A percentile compares a stretch with the other conserved stretches of the same genome.
These are phyloP conservation scores for Heliophila coronopifolia DNA, from an alignment of 441 rosid species.

Conservation along the genomic window DNA sequence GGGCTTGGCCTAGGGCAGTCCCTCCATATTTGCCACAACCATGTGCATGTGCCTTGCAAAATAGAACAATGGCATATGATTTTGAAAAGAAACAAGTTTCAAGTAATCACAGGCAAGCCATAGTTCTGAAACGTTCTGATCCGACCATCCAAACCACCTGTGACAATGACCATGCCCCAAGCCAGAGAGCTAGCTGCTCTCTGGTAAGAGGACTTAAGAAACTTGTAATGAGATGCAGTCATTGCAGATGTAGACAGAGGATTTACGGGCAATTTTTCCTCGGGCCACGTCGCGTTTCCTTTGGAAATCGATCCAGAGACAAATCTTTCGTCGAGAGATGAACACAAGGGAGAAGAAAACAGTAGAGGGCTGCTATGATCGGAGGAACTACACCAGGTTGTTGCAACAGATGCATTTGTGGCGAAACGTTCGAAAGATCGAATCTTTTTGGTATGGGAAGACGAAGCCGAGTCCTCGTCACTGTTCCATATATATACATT, in stretches of 20 bases:
- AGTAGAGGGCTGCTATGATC: slow-evolving; percentile 32
- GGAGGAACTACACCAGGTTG: slow-evolving; percentile 58
- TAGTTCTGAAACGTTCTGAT: slow-evolving; percentile 87
- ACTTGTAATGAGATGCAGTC: slow-evolving; percentile 58
- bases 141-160: slow-evolving; percentile 89
- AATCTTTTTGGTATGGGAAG: slow-evolving; percentile 39
- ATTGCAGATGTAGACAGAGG: slow-evolving; percentile 33
- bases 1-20: no score
- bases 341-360: slow-evolving; percentile 35
- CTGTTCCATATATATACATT: slow-evolving; percentile 71
- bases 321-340: slow-evolving; percentile 30
- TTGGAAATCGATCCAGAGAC: slow-evolving; percentile 55
- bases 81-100: slow-evolving; percentile 17
- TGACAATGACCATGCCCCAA: slow-evolving; percentile 91
- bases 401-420: slow-evolving; percentile 69
- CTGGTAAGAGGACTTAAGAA: slow-evolving; percentile 66
- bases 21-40: slow-evolving; percentile 12
- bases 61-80: slow-evolving; percentile 25
- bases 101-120: slow-evolving; percentile 65
- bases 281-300: slow-evolving; percentile 95
- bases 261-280: slow-evolving; percentile 60
- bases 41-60: slow-evolving; percentile 29
- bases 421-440: slow-evolving; percentile 71
- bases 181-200: slow-evolving; percentile 57
- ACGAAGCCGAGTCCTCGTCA: slow-evolving; percentile 25